These are phyloP conservation scores for Remersonia thermophila DNA, from an alignment of 2,329 filamentous ascomycete species.

Conservation along the genomic window DNA sequence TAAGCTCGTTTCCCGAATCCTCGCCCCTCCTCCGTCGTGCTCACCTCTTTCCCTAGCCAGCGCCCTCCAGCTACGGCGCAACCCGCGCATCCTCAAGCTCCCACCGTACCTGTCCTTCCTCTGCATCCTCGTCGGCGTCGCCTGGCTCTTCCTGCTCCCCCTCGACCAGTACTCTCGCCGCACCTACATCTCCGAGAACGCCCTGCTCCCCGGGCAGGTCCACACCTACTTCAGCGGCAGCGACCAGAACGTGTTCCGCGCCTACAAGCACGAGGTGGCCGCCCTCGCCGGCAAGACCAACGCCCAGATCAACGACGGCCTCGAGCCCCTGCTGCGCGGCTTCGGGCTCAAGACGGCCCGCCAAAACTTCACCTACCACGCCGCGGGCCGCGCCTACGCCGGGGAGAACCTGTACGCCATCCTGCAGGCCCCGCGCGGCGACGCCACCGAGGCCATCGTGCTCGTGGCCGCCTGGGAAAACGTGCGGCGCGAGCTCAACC, in stretches of 20 bases:
- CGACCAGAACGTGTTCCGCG: slow-evolving; percentile 88
- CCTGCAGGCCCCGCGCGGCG: slow-evolving; percentile 82
- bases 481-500: slow-evolving; percentile 64
- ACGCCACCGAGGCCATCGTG: slow-evolving; percentile 94
- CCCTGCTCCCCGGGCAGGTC: slow-evolving; percentile 85
- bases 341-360: slow-evolving; percentile 77
- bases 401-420: slow-evolving; percentile 92
- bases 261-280: slow-evolving; percentile 75
- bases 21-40: too few relatives aligned
- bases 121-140: slow-evolving; percentile 72
- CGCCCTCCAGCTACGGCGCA: slow-evolving; percentile 59
- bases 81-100: slow-evolving; percentile 69
- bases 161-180: slow-evolving; percentile 80
- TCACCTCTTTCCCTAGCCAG: slow-evolving; percentile 30
- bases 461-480: slow-evolving; percentile 83
- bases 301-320: slow-evolving; percentile 50
- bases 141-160: slow-evolving; percentile 82
- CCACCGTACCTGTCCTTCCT: slow-evolving; percentile 80
- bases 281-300: slow-evolving; percentile 40
- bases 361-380: slow-evolving; percentile 77
- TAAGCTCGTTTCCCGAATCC: background rate
- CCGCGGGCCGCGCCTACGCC: slow-evolving; percentile 58
- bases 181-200: slow-evolving; percentile 97
- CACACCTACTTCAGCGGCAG: slow-evolving; percentile 96
- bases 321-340: slow-evolving; percentile 63